Evolutionary conservation across 2,329 filamentous ascomycete species (phyloP).

Genomic region (Orbilia ellipsospora): DNA sequence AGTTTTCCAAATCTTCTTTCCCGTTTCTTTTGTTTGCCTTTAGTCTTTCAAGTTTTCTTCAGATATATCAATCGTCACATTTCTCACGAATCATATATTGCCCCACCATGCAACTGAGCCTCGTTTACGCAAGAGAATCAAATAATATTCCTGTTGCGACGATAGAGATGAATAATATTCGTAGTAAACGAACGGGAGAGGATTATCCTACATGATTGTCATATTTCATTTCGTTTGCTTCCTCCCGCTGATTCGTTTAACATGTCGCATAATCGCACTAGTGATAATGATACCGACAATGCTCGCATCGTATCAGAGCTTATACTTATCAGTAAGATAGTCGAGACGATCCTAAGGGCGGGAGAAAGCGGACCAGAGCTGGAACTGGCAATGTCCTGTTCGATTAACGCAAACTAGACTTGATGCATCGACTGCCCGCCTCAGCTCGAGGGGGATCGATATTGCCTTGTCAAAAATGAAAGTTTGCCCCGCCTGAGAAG

Average conservation of each 20-base stretch:
- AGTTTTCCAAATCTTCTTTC: conserved; percentile 16
- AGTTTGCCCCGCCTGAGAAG: conserved; percentile 15
- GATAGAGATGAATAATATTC: conserved; percentile 1
- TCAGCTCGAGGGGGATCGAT: conserved; percentile 26
- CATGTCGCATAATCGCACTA: conserved; percentile 16
- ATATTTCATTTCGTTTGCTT: conserved; percentile 52
- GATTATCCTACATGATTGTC: conserved; percentile 42
- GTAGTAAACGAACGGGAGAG: not conserved
- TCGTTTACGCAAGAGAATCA: conserved; percentile 11
- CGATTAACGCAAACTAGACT: conserved; percentile 15
- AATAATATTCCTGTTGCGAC: not conserved
- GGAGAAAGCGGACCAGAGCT: conserved; percentile 1
- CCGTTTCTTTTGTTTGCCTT: conserved; percentile 30
- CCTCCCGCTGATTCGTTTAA: conserved; percentile 33
- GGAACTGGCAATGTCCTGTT: conserved; percentile 2
- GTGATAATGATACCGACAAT: conserved; percentile 15
- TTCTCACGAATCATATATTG: conserved; percentile 33
- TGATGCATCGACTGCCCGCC: conserved; percentile 9
- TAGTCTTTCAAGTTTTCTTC: conserved; percentile 13
- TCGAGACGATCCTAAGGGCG: conserved; percentile 31
- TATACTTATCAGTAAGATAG: not conserved
- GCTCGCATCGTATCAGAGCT: not conserved
- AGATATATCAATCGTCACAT: conserved; percentile 30
- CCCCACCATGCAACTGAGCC: not conserved
- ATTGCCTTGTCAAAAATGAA: not conserved